Evolutionary conservation across 2,329 filamentous ascomycete species (phyloP), one percentile per base, ranked within the genome.

Genomic region (Claviceps pazoutovae): DNA sequence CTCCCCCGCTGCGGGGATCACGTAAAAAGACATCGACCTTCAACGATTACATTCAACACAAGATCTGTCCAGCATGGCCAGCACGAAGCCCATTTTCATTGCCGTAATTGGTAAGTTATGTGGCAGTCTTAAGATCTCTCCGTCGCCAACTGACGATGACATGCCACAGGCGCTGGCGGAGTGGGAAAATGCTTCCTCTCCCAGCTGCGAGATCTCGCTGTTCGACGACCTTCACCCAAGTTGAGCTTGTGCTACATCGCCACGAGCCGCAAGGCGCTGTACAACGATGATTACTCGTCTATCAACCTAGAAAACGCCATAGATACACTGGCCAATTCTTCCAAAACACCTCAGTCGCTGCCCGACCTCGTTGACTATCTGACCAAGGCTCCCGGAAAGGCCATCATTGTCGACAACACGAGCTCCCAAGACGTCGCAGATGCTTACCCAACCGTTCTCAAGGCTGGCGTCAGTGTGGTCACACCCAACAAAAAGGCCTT

Each of bases 401-500:
- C 85, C 44, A 75, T 98, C 45, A 74, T 98, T 34, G 83, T 98
- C 58, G 93, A 98, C 76, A 97, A 97, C 73, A 98, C 93, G 50
- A 94, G 87, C 69, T 90, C 88, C 59, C 84, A 91, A 61, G 83
- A 86, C 57, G 77, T 98, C 34, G 93, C 91, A 48, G 79, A 86
- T 55, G 71, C 79, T 34, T 98, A 98, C 68, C 90, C 93, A 1
- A 68, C 78, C 46, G 87, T 95, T 68, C 74, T 98, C 55, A 77
- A 79, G 61, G 80, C 82, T 56, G 91, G 90, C 13, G 83, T 98
- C 67, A 91, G 82, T 68, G 82, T 98, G 60, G 88, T 97, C 30
- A 98, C 93, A 1, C 90, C 93, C 44, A 98, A 97, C 76, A 98
- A 98, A 75, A 98, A 98, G 71, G 91, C 86, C 14, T 98, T 98